Conservation (phyloP, 1,139 yeast genomes). For the Lodderomyces parapsilosis region DNA sequence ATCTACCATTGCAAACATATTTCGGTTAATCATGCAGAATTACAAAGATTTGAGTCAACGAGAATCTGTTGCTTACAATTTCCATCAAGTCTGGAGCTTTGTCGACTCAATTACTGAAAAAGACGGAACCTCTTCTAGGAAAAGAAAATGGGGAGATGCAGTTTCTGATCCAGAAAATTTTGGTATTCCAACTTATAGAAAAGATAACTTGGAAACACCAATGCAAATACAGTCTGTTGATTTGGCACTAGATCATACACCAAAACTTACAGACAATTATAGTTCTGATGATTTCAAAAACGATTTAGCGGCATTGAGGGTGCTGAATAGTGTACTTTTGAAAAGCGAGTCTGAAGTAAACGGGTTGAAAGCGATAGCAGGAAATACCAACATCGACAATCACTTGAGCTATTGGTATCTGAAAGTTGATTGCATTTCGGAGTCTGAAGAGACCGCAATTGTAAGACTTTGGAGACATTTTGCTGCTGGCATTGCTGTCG, state of each 20-base stretch:
- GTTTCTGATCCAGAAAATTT: not conserved
- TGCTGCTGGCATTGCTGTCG: not conserved
- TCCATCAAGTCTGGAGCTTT: slow-evolving; percentile 37
- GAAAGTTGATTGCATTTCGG: slow-evolving; percentile 7
- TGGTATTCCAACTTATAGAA: not conserved
- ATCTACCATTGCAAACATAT: slow-evolving; percentile 15
- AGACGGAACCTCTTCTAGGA: not conserved
- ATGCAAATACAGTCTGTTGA: slow-evolving; percentile 27
- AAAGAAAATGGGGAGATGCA: not conserved
- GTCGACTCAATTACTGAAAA: slow-evolving; percentile 33
- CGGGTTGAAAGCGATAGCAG: slow-evolving; percentile 15
- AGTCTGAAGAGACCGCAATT: slow-evolving; percentile 12
- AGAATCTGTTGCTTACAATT: slow-evolving; percentile 34
- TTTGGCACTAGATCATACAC: slow-evolving; percentile 9
- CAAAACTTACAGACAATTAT: slow-evolving; percentile 19
- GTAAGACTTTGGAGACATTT: slow-evolving; percentile 22
- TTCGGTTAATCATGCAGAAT: slow-evolving; percentile 31
- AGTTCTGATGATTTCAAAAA: slow-evolving; percentile 26
- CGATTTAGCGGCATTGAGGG: slow-evolving; percentile 25
- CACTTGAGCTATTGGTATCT: slow-evolving; percentile 9
- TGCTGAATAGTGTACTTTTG: slow-evolving; percentile 13
- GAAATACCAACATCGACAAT: not conserved
- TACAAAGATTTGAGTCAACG: slow-evolving; percentile 36
- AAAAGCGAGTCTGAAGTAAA: slow-evolving; percentile 19
- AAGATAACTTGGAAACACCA: slow-evolving; percentile 36